Base-by-base conservation (phyloP, 2,329 filamentous ascomycete species). In the Fusarium concolor region DNA sequence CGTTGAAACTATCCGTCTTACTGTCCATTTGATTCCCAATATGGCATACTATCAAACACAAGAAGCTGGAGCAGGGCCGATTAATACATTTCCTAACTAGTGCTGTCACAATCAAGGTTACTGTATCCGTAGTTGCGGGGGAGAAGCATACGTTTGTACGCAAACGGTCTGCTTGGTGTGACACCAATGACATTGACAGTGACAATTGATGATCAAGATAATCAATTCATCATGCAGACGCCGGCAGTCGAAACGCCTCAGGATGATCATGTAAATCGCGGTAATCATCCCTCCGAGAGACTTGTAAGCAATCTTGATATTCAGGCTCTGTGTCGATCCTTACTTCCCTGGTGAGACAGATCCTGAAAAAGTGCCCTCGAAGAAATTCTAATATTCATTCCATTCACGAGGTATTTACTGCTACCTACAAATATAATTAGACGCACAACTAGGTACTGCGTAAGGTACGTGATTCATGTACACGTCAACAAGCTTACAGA, bases 1-100 rank as follows among this genome's bases (percentile, higher is more conserved):
- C 61, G 66, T 67, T 50, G 35, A 70, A 70, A 61, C 50, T 49
- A 54, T 38, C 56, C 61, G 67, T 70, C 58, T 64, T 57, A 60
- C 66, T 46, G 55, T 57, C 53, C 63, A 67, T 53, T 59, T n/a
- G 44, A 24, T 47, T 63, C 57, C 49, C 38, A 31, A 24, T 46
- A 43, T 38, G 29, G 43, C 43, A 51, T 47, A 68, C 35, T 65
- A 39, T 50, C n/a, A 47, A 65, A 29, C 50, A 62, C 56, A 54
- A 35, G 18, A 60, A 38, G 38, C 41, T 43, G 45, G 60, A 63
- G 37, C 58, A 70, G 63, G 67, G 67, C 67, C 67, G 62, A 67
- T 54, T 61, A 33, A 31, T 55, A 57, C 31, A 11, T 12, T 2
- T 15, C 14, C 31, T 33, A 33, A 61, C 54, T 52, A 44, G 37